Conservation (phyloP, 768 basidiomycete genomes). For the Paxillus ammoniavirescens region DNA sequence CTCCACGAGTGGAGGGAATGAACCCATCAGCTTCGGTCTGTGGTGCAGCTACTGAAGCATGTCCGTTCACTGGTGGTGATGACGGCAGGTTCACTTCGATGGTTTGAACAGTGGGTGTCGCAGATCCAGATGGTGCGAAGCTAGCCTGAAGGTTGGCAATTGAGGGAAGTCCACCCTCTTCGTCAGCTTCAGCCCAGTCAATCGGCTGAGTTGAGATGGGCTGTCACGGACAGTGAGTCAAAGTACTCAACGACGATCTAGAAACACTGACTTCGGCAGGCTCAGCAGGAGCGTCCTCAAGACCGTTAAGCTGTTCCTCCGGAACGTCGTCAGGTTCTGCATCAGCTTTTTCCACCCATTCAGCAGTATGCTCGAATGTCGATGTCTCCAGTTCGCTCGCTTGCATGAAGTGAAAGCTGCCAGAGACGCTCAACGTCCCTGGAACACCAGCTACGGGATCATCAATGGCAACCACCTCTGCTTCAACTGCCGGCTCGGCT, state of each 20-base stretch:
- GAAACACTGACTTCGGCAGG: conserved; percentile 34
- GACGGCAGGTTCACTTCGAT: conserved; percentile 34
- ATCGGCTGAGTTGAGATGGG: conserved; percentile 39
- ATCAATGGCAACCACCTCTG: conserved; percentile 25
- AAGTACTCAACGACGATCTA: not conserved
- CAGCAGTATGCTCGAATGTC: conserved; percentile 49
- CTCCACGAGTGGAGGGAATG: conserved; percentile 42
- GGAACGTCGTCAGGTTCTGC: conserved; percentile 18
- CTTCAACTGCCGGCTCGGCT: conserved; percentile 28
- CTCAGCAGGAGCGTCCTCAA: conserved; percentile 9
- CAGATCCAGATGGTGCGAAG: conserved; percentile 72
- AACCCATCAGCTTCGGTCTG: conserved; percentile 63
- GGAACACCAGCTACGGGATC: conserved; percentile 43
- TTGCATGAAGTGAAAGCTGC: conserved; percentile 79
- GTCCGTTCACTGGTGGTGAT: conserved; percentile 20
- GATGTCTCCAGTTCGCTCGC: conserved; percentile 70
- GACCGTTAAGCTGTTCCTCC: conserved; percentile 16
- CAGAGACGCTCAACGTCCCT: conserved; percentile 37
- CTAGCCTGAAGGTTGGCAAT: conserved; percentile 74
- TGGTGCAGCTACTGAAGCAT: conserved; percentile 20
- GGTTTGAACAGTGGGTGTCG: conserved; percentile 48
- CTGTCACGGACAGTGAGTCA: conserved; percentile 12
- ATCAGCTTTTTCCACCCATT: conserved; percentile 56
- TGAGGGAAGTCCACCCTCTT: conserved; percentile 75
- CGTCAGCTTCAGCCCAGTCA: conserved; percentile 78